Percentiles rank a stretch among this genome's conserved stretches.
These are phyloP conservation scores for Artomyces pyxidatus DNA, from an alignment of 768 basidiomycete genomes.

Conservation along the genomic window DNA sequence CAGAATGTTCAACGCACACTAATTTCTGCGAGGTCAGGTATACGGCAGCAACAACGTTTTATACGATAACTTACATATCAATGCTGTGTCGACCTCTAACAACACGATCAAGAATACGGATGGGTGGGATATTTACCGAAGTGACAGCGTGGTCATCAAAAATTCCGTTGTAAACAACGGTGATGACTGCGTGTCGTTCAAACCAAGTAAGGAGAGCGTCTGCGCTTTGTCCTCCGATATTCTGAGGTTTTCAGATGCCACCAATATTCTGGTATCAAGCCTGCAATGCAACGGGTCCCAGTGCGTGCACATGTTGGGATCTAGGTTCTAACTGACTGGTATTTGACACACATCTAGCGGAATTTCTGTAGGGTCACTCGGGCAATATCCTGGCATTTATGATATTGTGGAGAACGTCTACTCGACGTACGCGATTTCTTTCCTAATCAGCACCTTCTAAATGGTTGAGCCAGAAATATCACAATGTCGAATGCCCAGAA, in stretches of 20 bases:
- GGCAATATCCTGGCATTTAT: constrained; percentile 39
- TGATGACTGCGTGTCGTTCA: constrained; percentile 56
- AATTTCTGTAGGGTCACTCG: constrained; percentile 53
- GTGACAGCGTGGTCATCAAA: constrained; percentile 38
- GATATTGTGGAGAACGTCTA: constrained; percentile 58
- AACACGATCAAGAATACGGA: constrained; percentile 43
- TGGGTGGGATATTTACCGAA: constrained; percentile 59
- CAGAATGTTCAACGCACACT: neutral
- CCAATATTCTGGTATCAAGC: constrained; percentile 49
- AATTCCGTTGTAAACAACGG: constrained; percentile 47
- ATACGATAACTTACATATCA: constrained; percentile 39
- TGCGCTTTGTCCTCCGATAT: neutral
- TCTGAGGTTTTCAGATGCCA: constrained; percentile 29
- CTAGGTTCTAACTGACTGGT: neutral
- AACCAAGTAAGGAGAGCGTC: constrained; percentile 31
- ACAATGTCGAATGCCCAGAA: constrained; percentile 56
- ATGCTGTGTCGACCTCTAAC: constrained; percentile 36
- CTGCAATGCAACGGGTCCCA: constrained; percentile 54
- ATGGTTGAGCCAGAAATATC: constrained; percentile 34
- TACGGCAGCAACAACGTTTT: constrained; percentile 40
- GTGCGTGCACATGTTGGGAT: constrained; percentile 22
- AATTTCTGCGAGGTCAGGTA: constrained; percentile 24
- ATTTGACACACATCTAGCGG: constrained; percentile 30
- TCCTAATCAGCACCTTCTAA: neutral
- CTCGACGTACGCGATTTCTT: constrained; percentile 30